These are phyloP conservation scores for Exophiala xenobiotica DNA, from an alignment of 2,329 filamentous ascomycete species.

Conservation along the genomic window DNA sequence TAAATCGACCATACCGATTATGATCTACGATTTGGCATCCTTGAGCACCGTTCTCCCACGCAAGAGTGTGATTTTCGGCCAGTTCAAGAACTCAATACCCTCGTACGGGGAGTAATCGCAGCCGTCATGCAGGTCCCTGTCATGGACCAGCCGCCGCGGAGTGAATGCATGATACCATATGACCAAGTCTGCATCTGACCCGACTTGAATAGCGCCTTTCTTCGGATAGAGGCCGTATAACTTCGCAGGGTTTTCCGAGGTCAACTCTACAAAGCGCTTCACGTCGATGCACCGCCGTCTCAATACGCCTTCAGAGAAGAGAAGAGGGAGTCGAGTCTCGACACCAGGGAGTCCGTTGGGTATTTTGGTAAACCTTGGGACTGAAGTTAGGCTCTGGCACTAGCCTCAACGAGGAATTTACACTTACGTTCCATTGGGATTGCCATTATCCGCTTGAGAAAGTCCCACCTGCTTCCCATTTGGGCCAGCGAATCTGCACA, in stretches of 20 bases:
- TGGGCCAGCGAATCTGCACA: constrained; percentile 35
- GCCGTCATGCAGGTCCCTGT: constrained; percentile 35
- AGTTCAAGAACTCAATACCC: constrained; percentile 34
- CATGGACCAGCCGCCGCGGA: constrained; percentile 31
- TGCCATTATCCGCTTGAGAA: constrained; percentile 7
- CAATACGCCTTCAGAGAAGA: constrained; percentile 35
- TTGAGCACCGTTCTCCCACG: constrained; percentile 35
- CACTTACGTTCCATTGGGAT: neutral
- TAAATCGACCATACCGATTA: neutral
- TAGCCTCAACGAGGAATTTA: neutral
- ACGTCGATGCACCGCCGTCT: constrained; percentile 10
- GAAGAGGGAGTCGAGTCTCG: constrained; percentile 42
- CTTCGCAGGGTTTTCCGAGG: constrained; percentile 45
- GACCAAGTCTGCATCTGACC: constrained; percentile 44
- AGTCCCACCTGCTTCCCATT: constrained; percentile 39
- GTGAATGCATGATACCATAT: constrained; percentile 36
- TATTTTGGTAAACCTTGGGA: constrained; percentile 38
- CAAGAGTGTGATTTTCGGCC: constrained; percentile 38
- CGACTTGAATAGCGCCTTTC: constrained; percentile 44
- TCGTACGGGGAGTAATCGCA: constrained; percentile 40
- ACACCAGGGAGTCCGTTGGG: constrained; percentile 46
- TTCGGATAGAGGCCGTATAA: constrained; percentile 42
- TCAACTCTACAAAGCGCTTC: constrained; percentile 43
- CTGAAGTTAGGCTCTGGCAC: neutral
- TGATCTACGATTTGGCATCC: constrained; percentile 12